Evolutionary conservation across 2,329 filamentous ascomycete species (phyloP).

Genomic region (Trichoderma semiorbis): DNA sequence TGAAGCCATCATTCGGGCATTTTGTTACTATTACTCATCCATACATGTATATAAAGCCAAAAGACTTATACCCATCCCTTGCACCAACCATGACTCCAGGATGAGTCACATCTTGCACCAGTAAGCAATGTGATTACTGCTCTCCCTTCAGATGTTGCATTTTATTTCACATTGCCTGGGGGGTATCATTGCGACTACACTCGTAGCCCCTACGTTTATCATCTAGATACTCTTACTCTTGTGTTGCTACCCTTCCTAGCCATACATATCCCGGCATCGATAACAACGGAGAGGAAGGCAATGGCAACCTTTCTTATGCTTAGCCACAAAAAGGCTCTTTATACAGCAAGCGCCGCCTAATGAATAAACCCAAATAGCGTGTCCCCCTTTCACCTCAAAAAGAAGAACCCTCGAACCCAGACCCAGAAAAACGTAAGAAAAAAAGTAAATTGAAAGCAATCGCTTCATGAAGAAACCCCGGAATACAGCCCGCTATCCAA

Average conservation of each 20-base stretch:
- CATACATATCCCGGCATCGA: constrained; percentile 28
- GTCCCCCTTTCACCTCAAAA: background rate
- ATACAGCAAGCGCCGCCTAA: constrained; percentile 11
- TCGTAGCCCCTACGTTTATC: background rate
- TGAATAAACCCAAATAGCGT: background rate
- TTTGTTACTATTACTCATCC: background rate
- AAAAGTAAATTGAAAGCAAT: background rate
- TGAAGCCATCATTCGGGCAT: background rate
- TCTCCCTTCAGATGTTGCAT: background rate
- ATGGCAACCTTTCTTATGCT: background rate
- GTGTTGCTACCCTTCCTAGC: constrained; percentile 20
- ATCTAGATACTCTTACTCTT: constrained; percentile 14
- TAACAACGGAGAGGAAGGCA: background rate
- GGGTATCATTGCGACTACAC: constrained; percentile 8
- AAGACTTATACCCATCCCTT: constrained; percentile 12
- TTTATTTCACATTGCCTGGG: background rate
- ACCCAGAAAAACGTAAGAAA: background rate
- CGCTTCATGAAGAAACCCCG: constrained; percentile 30
- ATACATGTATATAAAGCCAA: background rate
- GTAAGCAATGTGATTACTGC: background rate
- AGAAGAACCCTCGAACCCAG: background rate
- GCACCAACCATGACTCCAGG: background rate
- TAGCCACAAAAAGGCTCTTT: background rate
- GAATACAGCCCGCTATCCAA: constrained; percentile 37
- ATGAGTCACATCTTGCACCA: background rate